Base-by-base conservation (phyloP, 2,329 filamentous ascomycete genomes). In the Sarocladiaceae sp. region DNA sequence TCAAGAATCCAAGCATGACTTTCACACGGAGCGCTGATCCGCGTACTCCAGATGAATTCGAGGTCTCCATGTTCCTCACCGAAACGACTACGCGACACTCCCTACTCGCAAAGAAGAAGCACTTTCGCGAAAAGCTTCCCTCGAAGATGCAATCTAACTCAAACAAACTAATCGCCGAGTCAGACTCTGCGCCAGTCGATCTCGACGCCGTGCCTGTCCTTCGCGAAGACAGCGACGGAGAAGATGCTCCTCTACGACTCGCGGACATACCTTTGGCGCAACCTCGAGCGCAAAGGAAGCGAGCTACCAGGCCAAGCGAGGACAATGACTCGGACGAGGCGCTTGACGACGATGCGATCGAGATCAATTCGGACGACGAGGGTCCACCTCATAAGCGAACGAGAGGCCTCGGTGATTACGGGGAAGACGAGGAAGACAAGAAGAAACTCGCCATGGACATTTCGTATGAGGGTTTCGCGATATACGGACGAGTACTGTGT, bases 391-490 rank as follows among this genome's bases (percentile, higher is more conserved):
- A 69, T 28, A 80, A 79, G 66, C 73, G 74, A 52, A 69, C 66
- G 31, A 65, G 66, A 60, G 42, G 64, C 60, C 29, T 54, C 55
- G 28, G 60, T 52, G 62, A 63, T 47, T 56, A 51, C 44, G 62
- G 62, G 22, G 70, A 64, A 17, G 65, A 65, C 17, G 66, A 67
- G 10, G 84, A 88, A 53, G 88, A 96, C 63, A 95, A 97, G 72
- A 97, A 99, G 75, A 97, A 97, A 68, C 72, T 96, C 60, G 82
- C 80, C 18, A 82, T 97, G 74, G 86, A 87, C 56, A 94, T 93
- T 23, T 86, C 84, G 13, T 99, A 97, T 70, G 91, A 97, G 62
- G 93, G 94, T 8, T 97, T 97, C 71, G 89, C 87, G 61, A 97
- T 99, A 64, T 96, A 96, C 71, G 91, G 94, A 11, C 87, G 90